Evolutionary conservation across 345 rosid genomes (phyloP), one percentile per base, ranked within the genome.

Genomic region (Capsella bursapastoris): DNA sequence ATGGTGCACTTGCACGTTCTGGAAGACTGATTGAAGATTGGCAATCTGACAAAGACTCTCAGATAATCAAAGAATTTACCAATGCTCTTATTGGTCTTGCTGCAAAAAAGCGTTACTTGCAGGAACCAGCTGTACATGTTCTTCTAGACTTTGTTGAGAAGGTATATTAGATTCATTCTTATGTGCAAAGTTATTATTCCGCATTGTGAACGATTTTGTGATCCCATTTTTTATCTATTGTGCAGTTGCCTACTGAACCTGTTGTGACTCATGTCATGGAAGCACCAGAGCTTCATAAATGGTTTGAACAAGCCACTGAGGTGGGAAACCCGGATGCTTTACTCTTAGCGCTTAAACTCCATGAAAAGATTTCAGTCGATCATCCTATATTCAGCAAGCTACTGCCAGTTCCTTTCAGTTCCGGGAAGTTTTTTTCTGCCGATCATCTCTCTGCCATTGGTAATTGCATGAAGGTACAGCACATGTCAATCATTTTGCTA

Each of bases 251-350:
- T 60, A 65, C 80, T 31, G 96, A 90, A 69, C 87, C 87, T 13
- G 57, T 89, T 61, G 41, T 78, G 74, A 79, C 83, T 74, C 98
- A 89, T 80, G 73, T 95, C 49, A 75, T 90, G 82, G 89, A 84
- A 79, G 89, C 91, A 76, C 84, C 87, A 16, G 88, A 87, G 75
- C 76, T 90, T 60, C 82, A 55, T 34, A 88, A 89, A 70, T 90
- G 94, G 98, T 90, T 92, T 79, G 86, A 85, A 41, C 86, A 82
- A 69, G 94, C 96, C 41, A 57, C 78, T 27, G 85, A 88, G 72
- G 82, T 68, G 76, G 98, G 97, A 70, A 90, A 95, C 81, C 90
- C 99, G 10, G 98, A 95, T 80, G 96, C 98, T 72, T 82, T 95
- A 87, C 92, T 95, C 72, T 79, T 95, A 81, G 94, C 97, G 6